These are phyloP conservation scores for Rusavskia elegans DNA, from an alignment of 495 filamentous ascomycete species.

Conservation along the genomic window DNA sequence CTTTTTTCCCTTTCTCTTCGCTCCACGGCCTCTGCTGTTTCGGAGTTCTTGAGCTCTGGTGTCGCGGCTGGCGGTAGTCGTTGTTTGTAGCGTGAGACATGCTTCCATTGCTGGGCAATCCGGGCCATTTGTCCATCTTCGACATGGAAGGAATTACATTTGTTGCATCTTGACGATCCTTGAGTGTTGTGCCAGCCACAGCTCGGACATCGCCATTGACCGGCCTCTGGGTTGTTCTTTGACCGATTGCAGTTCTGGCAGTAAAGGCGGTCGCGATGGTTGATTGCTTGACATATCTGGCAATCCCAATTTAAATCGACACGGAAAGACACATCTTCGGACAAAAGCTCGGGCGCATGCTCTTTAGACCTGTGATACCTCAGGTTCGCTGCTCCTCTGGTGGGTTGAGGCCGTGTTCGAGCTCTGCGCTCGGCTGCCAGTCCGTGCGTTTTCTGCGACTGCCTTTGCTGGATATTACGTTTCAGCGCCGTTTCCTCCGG, in stretches of 20 bases:
- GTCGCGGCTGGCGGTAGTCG: neutral
- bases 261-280: neutral
- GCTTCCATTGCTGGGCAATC: neutral
- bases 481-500: slow-evolving; percentile 1
- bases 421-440: neutral
- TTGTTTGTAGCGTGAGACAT: neutral
- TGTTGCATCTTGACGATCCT: neutral
- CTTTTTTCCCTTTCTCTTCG: neutral
- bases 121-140: neutral
- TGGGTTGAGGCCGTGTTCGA: neutral
- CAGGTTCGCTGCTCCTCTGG: too few species aligned
- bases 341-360: too few species aligned
- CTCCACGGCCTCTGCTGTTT: neutral
- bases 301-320: too few species aligned
- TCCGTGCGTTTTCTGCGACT: neutral
- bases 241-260: neutral
- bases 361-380: too few species aligned
- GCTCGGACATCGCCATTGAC: neutral
- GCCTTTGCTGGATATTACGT: neutral
- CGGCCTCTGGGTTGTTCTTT: neutral
- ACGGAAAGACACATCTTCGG: too few species aligned
- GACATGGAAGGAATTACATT: neutral
- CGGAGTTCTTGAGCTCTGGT: neutral
- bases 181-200: neutral
- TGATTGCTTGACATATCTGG: neutral